These are phyloP conservation scores for Coix lacrymajobi DNA, from an alignment of 176 grass and related monocot species.

Conservation along the genomic window DNA sequence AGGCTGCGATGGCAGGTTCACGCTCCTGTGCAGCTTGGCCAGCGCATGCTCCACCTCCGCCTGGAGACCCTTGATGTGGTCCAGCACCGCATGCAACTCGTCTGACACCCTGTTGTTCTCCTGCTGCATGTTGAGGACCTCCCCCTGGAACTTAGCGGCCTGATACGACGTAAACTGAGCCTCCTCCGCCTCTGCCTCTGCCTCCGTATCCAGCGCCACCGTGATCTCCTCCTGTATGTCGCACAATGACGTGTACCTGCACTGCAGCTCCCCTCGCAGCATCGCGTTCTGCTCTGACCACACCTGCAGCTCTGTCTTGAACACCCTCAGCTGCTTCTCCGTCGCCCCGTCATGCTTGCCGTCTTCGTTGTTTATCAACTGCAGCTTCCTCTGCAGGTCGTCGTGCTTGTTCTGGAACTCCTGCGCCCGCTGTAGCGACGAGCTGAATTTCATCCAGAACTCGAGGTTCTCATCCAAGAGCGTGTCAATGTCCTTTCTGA, in stretches of 20 bases:
- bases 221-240: constrained; percentile 83
- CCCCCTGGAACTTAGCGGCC: constrained; percentile 83
- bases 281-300: constrained; percentile 80
- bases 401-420: constrained; percentile 58
- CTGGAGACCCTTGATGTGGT: constrained; percentile 71
- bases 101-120: constrained; percentile 78
- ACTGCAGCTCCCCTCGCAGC: constrained; percentile 61
- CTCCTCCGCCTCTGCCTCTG: not conserved
- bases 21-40: constrained; percentile 40
- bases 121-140: constrained; percentile 90
- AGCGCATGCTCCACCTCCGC: constrained; percentile 60
- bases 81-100: constrained; percentile 61
- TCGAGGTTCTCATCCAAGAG: constrained; percentile 90
- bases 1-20: not conserved
- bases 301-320: constrained; percentile 90
- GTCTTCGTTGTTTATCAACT: not conserved
- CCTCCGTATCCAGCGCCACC: constrained; percentile 16
- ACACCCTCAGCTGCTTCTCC: constrained; percentile 52
- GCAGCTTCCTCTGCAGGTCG: constrained; percentile 28
- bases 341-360: not conserved
- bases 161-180: constrained; percentile 62
- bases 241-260: constrained; percentile 51
- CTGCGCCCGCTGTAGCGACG: constrained; percentile 66
- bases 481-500: constrained; percentile 66
- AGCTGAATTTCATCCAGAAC: constrained; percentile 92